These are phyloP conservation scores for Teunomyces atbi DNA, from an alignment of 805 yeast species.

Conservation along the genomic window DNA sequence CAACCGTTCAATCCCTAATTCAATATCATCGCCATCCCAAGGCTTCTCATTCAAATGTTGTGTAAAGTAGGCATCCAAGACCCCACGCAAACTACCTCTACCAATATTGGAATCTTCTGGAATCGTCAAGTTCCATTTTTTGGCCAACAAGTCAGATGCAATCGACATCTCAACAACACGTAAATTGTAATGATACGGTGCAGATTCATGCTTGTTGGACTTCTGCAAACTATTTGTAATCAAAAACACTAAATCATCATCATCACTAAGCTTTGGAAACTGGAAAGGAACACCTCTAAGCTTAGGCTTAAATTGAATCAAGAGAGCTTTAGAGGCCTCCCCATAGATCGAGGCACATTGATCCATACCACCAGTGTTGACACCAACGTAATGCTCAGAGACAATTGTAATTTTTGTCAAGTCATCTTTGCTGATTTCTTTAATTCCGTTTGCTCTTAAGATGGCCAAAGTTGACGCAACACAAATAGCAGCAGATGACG, in stretches of 20 bases:
- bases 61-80: conserved; percentile 50
- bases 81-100: conserved; percentile 64
- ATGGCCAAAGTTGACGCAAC: conserved; percentile 61
- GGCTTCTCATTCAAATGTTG: conserved; percentile 23
- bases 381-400: conserved; percentile 70
- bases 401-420: conserved; percentile 60
- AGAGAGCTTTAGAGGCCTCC: conserved; percentile 53
- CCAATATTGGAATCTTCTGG: conserved; percentile 49
- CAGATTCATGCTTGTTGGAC: conserved; percentile 68
- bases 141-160: conserved; percentile 61
- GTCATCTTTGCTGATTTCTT: conserved; percentile 44
- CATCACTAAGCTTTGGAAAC: conserved; percentile 47
- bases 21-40: conserved; percentile 49
- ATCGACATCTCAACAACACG: conserved; percentile 70
- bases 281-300: conserved; percentile 53
- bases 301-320: conserved; percentile 60
- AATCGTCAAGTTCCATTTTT: conserved; percentile 41
- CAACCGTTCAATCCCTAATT: conserved; percentile 41
- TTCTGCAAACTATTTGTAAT: conserved; percentile 63
- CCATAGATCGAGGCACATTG: conserved; percentile 73
- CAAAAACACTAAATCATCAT: conserved; percentile 46
- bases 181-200: conserved; percentile 65
- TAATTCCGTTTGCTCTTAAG: conserved; percentile 50
- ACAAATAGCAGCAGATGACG: conserved; percentile 71
- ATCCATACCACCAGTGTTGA: conserved; percentile 79